These are phyloP conservation scores for Verticillium nonalfalfae DNA, from an alignment of 2,329 filamentous ascomycete genomes.

Conservation along the genomic window DNA sequence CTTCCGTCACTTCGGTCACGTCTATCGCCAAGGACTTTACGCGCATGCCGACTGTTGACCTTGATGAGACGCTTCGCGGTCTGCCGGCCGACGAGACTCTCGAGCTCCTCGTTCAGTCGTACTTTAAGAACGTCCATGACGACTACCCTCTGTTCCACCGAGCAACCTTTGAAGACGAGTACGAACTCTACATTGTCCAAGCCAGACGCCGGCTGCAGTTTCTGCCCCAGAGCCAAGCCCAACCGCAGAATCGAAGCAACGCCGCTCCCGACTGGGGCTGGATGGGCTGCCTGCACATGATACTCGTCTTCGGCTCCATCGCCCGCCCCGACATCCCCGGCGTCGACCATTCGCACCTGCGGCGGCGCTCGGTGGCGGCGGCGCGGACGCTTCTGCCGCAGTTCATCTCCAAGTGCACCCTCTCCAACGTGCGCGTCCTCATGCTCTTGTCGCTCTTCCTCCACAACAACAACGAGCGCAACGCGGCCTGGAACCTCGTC, in stretches of 20 bases:
- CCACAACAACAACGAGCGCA: slow-evolving; percentile 30
- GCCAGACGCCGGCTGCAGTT: slow-evolving; percentile 4
- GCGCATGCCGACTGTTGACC: slow-evolving; percentile 14
- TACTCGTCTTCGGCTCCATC: slow-evolving; percentile 27
- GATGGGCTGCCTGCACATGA: slow-evolving; percentile 29
- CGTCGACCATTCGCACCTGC: slow-evolving; percentile 19
- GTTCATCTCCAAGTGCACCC: slow-evolving; percentile 22
- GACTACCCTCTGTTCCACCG: slow-evolving; percentile 29
- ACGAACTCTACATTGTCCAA: slow-evolving; percentile 20
- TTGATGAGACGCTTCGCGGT: slow-evolving; percentile 20
- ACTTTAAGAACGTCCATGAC: slow-evolving; percentile 26
- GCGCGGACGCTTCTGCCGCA: slow-evolving; percentile 19
- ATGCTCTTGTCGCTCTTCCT: slow-evolving; percentile 24
- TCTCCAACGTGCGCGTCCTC: slow-evolving; percentile 24
- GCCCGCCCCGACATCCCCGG: slow-evolving; percentile 15
- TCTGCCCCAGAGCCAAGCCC: background rate
- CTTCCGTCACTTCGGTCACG: slow-evolving; percentile 19
- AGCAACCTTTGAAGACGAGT: slow-evolving; percentile 25
- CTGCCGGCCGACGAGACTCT: slow-evolving; percentile 19
- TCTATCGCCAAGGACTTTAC: slow-evolving; percentile 20
- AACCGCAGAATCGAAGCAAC: slow-evolving; percentile 1
- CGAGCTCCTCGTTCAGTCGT: slow-evolving; percentile 23
- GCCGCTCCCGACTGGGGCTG: slow-evolving; percentile 22
- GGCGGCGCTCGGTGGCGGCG: slow-evolving; percentile 15
- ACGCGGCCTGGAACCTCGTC: slow-evolving; percentile 27